Conservation (phyloP, 148 eudicot genomes). For the Camellia granthamiana region DNA sequence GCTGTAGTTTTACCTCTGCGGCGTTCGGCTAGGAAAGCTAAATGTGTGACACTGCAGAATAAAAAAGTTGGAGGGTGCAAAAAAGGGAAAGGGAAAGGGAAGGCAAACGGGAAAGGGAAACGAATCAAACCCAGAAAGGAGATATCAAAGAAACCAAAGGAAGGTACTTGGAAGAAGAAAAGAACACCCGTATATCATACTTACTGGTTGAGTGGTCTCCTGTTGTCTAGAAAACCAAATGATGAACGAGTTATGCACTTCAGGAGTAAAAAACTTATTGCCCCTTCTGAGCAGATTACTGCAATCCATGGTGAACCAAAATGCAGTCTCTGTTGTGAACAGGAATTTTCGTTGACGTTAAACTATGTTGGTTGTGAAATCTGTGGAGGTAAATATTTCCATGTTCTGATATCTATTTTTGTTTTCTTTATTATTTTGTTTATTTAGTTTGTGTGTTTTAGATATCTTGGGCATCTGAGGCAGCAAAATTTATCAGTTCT, state of each 20-base stretch:
- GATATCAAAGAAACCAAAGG: conserved; percentile 30
- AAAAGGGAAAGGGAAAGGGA: conserved; percentile 21
- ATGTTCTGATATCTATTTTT: neutral
- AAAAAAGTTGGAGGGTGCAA: conserved; percentile 34
- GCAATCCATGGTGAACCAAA: conserved; percentile 37
- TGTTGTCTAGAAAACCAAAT: conserved; percentile 55
- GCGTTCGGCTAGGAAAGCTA: conserved; percentile 73
- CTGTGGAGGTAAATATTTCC: conserved; percentile 68
- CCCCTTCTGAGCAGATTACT: conserved; percentile 37
- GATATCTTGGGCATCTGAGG: conserved; percentile 5
- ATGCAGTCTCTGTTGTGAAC: conserved; percentile 70
- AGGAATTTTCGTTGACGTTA: conserved; percentile 36
- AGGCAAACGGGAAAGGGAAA: conserved; percentile 10
- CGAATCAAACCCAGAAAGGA: conserved; percentile 25
- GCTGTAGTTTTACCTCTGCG: conserved; percentile 53
- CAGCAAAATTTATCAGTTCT: neutral
- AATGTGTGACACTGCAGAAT: conserved; percentile 25
- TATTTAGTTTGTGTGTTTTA: neutral
- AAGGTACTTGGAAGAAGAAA: conserved; percentile 45
- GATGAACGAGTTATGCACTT: conserved; percentile 65
- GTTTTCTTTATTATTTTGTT: neutral
- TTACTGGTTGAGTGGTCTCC: conserved; percentile 81
- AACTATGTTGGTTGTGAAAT: conserved; percentile 69
- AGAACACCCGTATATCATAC: conserved; percentile 41
- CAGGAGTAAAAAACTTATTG: conserved; percentile 50